Conservation (phyloP, 441 rosid species). For the Populus tomentosa region DNA sequence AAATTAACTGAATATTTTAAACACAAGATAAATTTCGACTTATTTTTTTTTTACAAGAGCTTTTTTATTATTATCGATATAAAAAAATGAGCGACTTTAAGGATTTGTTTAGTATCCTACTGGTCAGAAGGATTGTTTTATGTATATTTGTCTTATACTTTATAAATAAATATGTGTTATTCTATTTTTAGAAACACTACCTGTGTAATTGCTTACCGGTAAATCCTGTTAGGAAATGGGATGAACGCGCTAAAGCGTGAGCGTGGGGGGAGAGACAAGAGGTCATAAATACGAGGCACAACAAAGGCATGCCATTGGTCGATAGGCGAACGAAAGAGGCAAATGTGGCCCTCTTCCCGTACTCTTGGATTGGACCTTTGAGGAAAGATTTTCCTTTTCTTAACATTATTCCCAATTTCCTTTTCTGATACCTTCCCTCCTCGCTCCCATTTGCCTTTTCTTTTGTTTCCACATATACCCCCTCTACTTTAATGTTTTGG, state of each 20-base stretch:
- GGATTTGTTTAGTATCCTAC: no score
- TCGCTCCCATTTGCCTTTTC: not conserved
- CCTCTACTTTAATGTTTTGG: not conserved
- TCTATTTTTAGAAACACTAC: no score
- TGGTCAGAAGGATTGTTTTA: no score
- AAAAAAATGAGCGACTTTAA: no score
- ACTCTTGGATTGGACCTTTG: slow-evolving; percentile 88
- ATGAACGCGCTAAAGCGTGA: slow-evolving; percentile 24
- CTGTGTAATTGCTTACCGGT: no score
- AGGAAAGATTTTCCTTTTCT: slow-evolving; percentile 73
- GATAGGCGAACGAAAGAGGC: slow-evolving; percentile 41
- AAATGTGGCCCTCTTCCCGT: slow-evolving; percentile 60
- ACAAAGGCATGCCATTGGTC: slow-evolving; percentile 39
- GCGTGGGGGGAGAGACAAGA: slow-evolving; percentile 8
- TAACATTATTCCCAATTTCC: slow-evolving; percentile 72
- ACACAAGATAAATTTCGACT: no score
- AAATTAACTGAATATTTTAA: no score
- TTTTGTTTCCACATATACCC: not conserved
- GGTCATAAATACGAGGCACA: slow-evolving; percentile 58
- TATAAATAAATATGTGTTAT: no score
- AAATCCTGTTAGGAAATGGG: not conserved
- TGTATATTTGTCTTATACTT: no score
- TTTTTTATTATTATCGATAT: no score
- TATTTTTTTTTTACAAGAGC: no score
- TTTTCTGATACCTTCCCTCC: slow-evolving; percentile 31